phyloP scores from a whole-genome alignment of 768 basidiomycete species.

The Phlebiopsis gigantea region DNA sequence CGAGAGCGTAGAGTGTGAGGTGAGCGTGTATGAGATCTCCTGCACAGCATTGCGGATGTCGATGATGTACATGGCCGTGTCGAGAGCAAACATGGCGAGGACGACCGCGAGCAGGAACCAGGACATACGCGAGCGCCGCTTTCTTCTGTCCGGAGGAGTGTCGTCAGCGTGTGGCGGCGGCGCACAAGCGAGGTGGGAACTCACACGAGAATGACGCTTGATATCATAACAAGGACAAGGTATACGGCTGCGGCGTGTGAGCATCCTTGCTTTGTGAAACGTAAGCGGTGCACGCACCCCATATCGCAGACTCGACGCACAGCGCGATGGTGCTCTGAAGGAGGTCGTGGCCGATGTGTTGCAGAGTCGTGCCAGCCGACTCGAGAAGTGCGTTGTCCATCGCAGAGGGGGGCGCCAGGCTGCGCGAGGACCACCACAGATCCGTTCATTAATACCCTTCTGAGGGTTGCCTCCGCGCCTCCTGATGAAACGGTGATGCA shows the following conservation, averaged over 20 bases:
- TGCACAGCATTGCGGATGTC: constrained; percentile 16
- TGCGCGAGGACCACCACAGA: too few relatives aligned
- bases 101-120: neutral
- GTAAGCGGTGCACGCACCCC: neutral
- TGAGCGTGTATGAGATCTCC: constrained; percentile 11
- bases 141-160: neutral
- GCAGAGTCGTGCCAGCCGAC: neutral
- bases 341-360: neutral
- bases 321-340: constrained; percentile 1
- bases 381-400: neutral
- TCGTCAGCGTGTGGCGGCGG: neutral
- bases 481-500: too few relatives aligned
- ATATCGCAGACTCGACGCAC: constrained; percentile 5
- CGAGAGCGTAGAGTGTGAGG: neutral
- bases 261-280: neutral
- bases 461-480: too few relatives aligned
- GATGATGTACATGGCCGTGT: constrained; percentile 14
- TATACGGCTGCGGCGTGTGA: constrained; percentile 6
- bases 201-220: constrained; percentile 1
- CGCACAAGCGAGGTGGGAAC: neutral
- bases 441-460: too few relatives aligned
- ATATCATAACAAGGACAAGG: neutral
- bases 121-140: neutral
- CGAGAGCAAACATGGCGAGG: constrained; percentile 9
- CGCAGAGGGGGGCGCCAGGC: too few relatives aligned